A percentile compares a stretch with the other conserved stretches of the same genome.
phyloP scores from a whole-genome alignment of 495 filamentous ascomycete genomes.

The Aspergillus mulundensis region DNA sequence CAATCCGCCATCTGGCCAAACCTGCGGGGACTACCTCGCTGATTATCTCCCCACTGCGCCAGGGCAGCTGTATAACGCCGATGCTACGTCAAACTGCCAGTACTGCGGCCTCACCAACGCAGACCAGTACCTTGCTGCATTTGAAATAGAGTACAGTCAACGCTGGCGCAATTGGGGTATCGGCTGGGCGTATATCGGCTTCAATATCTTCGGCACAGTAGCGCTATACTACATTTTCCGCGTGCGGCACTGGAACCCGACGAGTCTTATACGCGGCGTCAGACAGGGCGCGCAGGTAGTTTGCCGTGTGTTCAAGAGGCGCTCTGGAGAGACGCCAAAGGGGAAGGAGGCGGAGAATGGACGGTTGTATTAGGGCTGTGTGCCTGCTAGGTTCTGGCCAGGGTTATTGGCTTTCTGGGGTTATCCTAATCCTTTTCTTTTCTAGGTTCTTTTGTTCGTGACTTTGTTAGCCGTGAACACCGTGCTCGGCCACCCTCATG shows the following conservation, averaged over 20 bases:
- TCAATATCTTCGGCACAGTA: slow-evolving; percentile 49
- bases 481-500: too few relatives aligned
- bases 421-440: too few relatives aligned
- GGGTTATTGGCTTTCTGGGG: too few relatives aligned
- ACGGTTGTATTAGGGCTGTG: slow-evolving; percentile 27
- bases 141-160: slow-evolving; percentile 45
- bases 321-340: slow-evolving; percentile 53
- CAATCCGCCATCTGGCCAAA: slow-evolving; percentile 44
- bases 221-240: slow-evolving; percentile 50
- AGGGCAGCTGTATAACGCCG: slow-evolving; percentile 44
- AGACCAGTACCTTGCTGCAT: slow-evolving; percentile 43
- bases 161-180: slow-evolving; percentile 54
- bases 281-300: slow-evolving; percentile 26
- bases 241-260: slow-evolving; percentile 45
- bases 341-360: slow-evolving; percentile 54
- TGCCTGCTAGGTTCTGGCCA: too few relatives aligned
- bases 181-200: slow-evolving; percentile 50
- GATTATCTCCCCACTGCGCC: slow-evolving; percentile 28
- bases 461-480: too few relatives aligned
- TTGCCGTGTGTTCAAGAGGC: slow-evolving; percentile 39
- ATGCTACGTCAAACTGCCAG: slow-evolving; percentile 35
- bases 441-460: too few relatives aligned
- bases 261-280: slow-evolving; percentile 30
- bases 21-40: slow-evolving; percentile 47
- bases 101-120: slow-evolving; percentile 45